A percentile compares a stretch with the other conserved stretches of the same genome.
Conservation (phyloP, 345 rosid genomes). For the Garcia nutans region DNA sequence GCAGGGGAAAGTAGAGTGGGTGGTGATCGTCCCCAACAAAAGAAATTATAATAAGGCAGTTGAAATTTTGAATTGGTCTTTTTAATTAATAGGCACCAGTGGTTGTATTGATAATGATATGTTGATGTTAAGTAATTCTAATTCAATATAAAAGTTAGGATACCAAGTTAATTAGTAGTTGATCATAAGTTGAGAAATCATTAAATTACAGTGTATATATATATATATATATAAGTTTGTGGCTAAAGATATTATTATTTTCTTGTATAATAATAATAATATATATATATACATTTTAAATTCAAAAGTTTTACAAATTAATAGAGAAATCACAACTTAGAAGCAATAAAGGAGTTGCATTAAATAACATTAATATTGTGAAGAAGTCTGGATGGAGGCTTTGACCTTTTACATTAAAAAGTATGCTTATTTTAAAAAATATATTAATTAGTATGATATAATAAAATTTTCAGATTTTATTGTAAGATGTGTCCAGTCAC, state of each 20-base stretch:
- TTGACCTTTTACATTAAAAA: no score
- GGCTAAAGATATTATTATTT: neutral
- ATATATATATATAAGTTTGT: neutral
- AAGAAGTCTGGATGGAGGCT: no score
- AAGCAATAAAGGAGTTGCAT: no score
- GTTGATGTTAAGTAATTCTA: neutral
- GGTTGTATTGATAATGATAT: conserved; percentile 8
- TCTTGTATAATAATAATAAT: neutral
- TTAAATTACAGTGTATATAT: no score
- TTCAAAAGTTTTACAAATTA: no score
- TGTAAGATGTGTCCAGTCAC: no score
- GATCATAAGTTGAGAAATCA: neutral
- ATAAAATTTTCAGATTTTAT: no score
- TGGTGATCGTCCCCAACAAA: neutral
- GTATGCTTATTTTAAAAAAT: no score
- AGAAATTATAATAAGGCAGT: conserved; percentile 9
- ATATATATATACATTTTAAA: no score
- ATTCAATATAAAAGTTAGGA: neutral
- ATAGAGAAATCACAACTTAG: no score
- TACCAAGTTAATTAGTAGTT: neutral
- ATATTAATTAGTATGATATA: no score
- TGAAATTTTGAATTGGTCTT: neutral
- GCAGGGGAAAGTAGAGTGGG: neutral
- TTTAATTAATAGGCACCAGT: neutral
- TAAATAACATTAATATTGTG: no score